phyloP scores from a whole-genome alignment of 2,329 filamentous ascomycete species.

The Fusarium sacchari region DNA sequence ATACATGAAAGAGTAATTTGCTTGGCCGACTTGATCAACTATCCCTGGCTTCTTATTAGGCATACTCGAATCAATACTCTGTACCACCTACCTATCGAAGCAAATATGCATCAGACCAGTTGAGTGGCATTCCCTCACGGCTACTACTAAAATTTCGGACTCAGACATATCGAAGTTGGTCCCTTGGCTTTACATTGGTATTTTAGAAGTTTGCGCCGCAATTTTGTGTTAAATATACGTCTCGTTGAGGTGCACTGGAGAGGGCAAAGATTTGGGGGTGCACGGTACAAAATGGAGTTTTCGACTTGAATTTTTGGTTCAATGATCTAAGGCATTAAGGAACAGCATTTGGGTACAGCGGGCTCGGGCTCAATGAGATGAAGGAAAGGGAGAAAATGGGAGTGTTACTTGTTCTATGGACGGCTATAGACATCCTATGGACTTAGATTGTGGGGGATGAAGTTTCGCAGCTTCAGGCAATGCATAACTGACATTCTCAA shows the following conservation, averaged over 20 bases:
- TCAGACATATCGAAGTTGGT: background rate
- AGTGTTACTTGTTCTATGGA: slow-evolving; percentile 19
- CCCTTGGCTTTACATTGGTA: background rate
- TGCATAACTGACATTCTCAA: slow-evolving; percentile 17
- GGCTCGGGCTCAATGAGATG: background rate
- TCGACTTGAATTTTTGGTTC: background rate
- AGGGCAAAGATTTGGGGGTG: background rate
- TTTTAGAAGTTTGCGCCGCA: slow-evolving; percentile 12
- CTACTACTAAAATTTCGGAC: slow-evolving; percentile 11
- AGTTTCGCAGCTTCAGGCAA: slow-evolving; percentile 34
- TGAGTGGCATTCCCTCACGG: background rate
- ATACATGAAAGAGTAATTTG: background rate
- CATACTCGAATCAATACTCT: slow-evolving; percentile 14
- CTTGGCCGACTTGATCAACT: background rate
- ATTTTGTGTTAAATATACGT: slow-evolving; percentile 7
- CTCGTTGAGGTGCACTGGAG: background rate
- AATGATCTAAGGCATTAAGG: background rate
- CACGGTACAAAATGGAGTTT: slow-evolving; percentile 24
- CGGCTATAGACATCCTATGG: slow-evolving; percentile 32
- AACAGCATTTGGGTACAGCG: slow-evolving; percentile 14
- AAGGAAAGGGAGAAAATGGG: background rate
- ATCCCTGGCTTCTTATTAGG: background rate
- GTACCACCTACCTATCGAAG: background rate
- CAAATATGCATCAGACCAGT: background rate
- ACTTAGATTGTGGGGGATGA: slow-evolving; percentile 23